Evolutionary conservation across 176 grass and related monocot species (phyloP), one percentile per base, ranked within the genome.

Genomic region (Panicum miliaceum): DNA sequence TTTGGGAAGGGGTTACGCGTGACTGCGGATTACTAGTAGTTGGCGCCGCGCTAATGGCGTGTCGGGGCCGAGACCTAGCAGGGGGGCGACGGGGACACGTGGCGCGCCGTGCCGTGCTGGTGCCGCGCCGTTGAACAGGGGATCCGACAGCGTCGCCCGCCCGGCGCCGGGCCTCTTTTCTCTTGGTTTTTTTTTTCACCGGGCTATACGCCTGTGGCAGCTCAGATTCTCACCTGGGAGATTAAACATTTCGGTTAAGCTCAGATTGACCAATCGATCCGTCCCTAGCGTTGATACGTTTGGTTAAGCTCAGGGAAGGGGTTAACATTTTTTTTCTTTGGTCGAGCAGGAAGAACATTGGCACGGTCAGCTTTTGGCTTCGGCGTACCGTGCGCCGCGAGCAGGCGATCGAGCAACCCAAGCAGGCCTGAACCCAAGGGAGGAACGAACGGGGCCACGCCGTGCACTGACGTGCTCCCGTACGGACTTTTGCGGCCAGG

Each of bases 31-130:
- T 60, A 54, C 18, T 58, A 60, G 54, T 2, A 25, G 57, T 26
- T 60, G 57, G 57, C n/a, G 34, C 18, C 16, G 59, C 16, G 61
- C 26, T 81, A 68, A 81, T 81, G 79, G 79, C 62, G 78, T 66
- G 78, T 68, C 45, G 37, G 45, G 62, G 54, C 7, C 18, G 20
- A 41, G 36, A 60, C 57, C n/a, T 60, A 25, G 56, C 56, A 10
- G 4, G 13, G 12, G 2, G 3, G 47, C 19, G 68, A 46, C 2
- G 8, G 43, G 60, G 60, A 19, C 42, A 79, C 77, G 77, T 79
- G 76, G 76, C 76, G 59, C n/a, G n/a, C n/a, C 77, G 77, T 62
- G 71, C 47, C 46, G 46, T 20, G 56, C n/a, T 59, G 7, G 56
- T 57, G 53, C 54, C 9, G 20, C 8, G n/a, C 57, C 57, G 57